Evolutionary conservation across 768 basidiomycete genomes (phyloP), one percentile per base, ranked within the genome.

Genomic region (Phlegmacium glaucopus): DNA sequence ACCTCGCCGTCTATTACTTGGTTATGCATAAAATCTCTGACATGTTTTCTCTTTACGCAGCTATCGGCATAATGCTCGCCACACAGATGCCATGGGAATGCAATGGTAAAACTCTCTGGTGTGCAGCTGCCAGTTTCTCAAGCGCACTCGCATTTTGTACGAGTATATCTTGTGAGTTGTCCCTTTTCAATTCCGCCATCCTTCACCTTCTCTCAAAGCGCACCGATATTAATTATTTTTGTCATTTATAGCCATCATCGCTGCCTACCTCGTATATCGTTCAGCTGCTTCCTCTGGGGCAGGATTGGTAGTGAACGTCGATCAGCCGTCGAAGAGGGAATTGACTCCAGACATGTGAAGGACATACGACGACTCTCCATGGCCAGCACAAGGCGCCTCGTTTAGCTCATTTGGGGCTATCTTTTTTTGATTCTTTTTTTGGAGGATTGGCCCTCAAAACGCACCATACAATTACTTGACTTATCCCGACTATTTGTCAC

Each of bases 61-160:
- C 62, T 12, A 50, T 66, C 18, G 64, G 65, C 2, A 65, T 68
- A 15, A 64, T 71, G 66, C 52, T 67, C 29, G 61, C 63, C 11
- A 63, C 63, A 4, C 69, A 68, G 44, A 61, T 60, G 52, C 58
- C 61, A 8, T 55, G 51, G 51, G 67, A 68, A 45, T 71, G 65
- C 48, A 47, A 53, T 27, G 56, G 56, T 27, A 60, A 64, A 45
- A 63, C 52, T 12, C 54, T 63, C 15, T 66, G 69, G 67, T 69
- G 65, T 45, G 63, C 65, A 1, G 59, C 62, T 11, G 64, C 63
- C 6, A 60, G 61, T 48, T 66, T 67, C 50, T 62, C 64, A 12
- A 62, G 59, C 41, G 61, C 63, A 15, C 59, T 68, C 0, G 65
- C 65, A 6, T 65, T 68, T 50, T 59, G 65, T 44, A 66, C 64